A percentile compares a stretch with the other conserved stretches of the same genome.
Evolutionary conservation across 352 stramenopile species (phyloP).

Genomic region (Phytopythium sindhum): DNA sequence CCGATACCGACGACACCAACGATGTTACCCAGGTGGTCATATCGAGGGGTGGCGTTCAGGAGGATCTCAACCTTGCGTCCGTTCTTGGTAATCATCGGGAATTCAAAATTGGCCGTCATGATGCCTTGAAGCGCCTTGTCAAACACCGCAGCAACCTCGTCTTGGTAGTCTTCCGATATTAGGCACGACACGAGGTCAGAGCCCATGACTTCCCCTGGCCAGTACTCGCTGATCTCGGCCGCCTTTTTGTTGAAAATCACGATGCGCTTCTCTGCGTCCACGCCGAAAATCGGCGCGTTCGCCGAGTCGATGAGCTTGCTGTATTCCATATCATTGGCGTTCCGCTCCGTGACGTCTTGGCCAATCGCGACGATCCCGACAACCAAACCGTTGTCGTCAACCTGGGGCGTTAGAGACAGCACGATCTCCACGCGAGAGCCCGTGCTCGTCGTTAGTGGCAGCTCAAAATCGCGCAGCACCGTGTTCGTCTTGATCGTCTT

Average conservation of each 20-base stretch:
- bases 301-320: constrained; percentile 70
- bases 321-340: constrained; percentile 66
- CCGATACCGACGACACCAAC: constrained; percentile 77
- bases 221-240: constrained; percentile 84
- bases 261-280: constrained; percentile 51
- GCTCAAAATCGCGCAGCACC: constrained; percentile 46
- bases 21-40: constrained; percentile 59
- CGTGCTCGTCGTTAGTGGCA: constrained; percentile 44
- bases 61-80: constrained; percentile 74
- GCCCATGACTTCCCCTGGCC: constrained; percentile 84
- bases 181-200: constrained; percentile 73
- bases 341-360: constrained; percentile 61
- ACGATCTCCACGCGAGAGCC: constrained; percentile 51
- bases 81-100: constrained; percentile 78
- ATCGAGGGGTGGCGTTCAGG: constrained; percentile 69
- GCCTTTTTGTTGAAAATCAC: constrained; percentile 92
- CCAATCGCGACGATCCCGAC: constrained; percentile 63
- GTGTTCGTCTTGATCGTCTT: constrained; percentile 43
- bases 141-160: constrained; percentile 62
- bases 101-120: constrained; percentile 77
- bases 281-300: constrained; percentile 77
- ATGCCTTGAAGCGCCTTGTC: constrained; percentile 61
- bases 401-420: constrained; percentile 50
- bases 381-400: constrained; percentile 32
- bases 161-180: constrained; percentile 70